These are phyloP conservation scores for Talaromyces marneffei DNA, from an alignment of 2,329 filamentous ascomycete genomes.

Conservation along the genomic window DNA sequence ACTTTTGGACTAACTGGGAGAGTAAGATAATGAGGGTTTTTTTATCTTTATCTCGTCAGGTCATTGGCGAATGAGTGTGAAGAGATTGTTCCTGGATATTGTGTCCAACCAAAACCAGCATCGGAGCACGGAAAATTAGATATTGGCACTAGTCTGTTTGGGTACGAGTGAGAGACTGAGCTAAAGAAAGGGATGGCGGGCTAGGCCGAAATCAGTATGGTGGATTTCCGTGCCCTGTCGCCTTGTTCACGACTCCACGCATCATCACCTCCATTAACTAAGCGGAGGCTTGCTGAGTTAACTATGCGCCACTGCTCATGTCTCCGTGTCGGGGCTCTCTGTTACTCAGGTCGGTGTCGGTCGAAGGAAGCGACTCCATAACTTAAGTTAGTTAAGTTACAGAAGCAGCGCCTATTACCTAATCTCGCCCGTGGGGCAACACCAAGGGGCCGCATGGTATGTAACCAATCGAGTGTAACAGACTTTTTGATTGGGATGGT, in stretches of 20 bases:
- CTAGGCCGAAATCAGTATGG: slow-evolving; percentile 1
- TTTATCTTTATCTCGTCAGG: neutral
- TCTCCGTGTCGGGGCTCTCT: neutral
- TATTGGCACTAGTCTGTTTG: neutral
- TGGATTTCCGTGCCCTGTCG: neutral
- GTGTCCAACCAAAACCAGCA: neutral
- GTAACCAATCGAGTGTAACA: neutral
- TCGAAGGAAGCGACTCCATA: neutral
- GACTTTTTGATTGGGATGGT: neutral
- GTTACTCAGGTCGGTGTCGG: too few species aligned
- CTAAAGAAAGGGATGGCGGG: neutral
- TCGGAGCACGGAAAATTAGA: neutral
- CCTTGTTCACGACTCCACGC: neutral
- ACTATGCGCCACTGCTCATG: neutral
- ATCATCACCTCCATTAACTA: neutral
- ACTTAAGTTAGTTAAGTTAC: too few species aligned
- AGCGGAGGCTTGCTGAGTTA: neutral
- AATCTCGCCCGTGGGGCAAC: neutral
- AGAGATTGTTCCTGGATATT: slow-evolving; percentile 5
- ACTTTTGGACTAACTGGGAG: neutral
- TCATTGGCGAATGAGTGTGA: slow-evolving; percentile 1
- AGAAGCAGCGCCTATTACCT: neutral
- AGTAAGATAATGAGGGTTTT: neutral
- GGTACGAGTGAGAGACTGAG: neutral
- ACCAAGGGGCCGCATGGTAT: neutral